These are phyloP conservation scores for Dioscorea zingiberensis DNA, from an alignment of 106 monocot genomes.

Conservation along the genomic window DNA sequence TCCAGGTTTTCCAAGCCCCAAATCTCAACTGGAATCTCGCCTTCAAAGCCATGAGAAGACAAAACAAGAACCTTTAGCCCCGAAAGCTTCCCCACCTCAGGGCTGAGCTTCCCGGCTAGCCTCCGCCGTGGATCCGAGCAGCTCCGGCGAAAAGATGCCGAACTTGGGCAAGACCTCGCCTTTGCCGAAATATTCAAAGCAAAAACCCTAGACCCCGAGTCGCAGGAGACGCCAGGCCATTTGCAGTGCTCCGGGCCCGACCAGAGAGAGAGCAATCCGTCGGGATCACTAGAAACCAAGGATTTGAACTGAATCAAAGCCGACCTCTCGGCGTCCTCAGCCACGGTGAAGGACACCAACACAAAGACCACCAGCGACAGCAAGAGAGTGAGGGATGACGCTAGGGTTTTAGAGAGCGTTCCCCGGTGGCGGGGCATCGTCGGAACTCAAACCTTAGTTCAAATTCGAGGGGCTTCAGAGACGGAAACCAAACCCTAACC, in stretches of 20 bases:
- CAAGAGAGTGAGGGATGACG: slow-evolving; percentile 2
- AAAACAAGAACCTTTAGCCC: slow-evolving; percentile 32
- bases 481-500: slow-evolving; percentile 2
- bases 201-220: slow-evolving; percentile 22
- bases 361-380: too few species aligned
- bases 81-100: slow-evolving; percentile 15
- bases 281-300: slow-evolving; percentile 37
- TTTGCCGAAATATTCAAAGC: slow-evolving; percentile 29
- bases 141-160: slow-evolving; percentile 13
- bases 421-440: background rate
- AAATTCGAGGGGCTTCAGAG: slow-evolving; percentile 6
- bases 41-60: slow-evolving; percentile 31
- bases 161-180: slow-evolving; percentile 13
- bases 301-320: slow-evolving; percentile 35
- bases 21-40: slow-evolving; percentile 37
- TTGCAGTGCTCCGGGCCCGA: slow-evolving; percentile 25
- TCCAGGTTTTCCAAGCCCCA: slow-evolving; percentile 40
- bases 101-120: slow-evolving; percentile 29
- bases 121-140: slow-evolving; percentile 17
- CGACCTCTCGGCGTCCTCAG: slow-evolving; percentile 4
- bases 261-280: slow-evolving; percentile 36
- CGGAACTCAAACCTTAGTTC: slow-evolving; percentile 8
- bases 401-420: background rate
- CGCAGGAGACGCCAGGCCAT: slow-evolving; percentile 54
- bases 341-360: background rate